Evolutionary conservation across 495 filamentous ascomycete genomes (phyloP).

Genomic region (Aspergillus indologenus): DNA sequence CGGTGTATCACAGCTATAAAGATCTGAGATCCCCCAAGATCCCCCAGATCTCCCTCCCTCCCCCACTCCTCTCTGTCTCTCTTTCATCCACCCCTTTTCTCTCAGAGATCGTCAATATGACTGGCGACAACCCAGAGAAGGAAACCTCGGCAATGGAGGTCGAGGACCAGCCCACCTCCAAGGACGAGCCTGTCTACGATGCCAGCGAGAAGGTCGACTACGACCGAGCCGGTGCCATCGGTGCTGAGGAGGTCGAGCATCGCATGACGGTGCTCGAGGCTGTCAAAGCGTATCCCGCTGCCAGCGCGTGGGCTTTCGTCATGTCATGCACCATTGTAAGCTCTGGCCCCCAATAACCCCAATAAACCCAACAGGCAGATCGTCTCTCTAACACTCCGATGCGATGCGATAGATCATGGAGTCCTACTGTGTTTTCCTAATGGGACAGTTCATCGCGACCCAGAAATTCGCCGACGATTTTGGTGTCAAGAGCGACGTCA

Average conservation of each 20-base stretch:
- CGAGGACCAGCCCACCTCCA: conserved; percentile 36
- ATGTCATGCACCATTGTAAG: conserved; percentile 46
- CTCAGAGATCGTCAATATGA: conserved; percentile 40
- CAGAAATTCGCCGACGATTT: conserved; percentile 34
- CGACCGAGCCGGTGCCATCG: conserved; percentile 41
- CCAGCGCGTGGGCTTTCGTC: conserved; percentile 45
- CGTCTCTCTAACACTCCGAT: conserved; percentile 25
- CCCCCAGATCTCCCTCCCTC: no score
- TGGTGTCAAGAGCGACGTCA: conserved; percentile 29
- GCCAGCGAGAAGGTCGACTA: conserved; percentile 43
- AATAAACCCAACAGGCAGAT: no score
- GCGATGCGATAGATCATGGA: conserved; percentile 44
- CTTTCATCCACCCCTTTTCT: conserved; percentile 26
- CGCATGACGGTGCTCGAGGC: conserved; percentile 29
- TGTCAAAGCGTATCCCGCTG: conserved; percentile 45
- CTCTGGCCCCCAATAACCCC: conserved; percentile 10
- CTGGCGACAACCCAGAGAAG: conserved; percentile 35
- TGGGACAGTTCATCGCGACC: conserved; percentile 45
- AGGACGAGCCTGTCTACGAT: conserved; percentile 37
- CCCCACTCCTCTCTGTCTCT: conserved; percentile 28
- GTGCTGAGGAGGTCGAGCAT: conserved; percentile 32
- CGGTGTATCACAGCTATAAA: conserved; percentile 30
- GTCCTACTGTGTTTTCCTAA: conserved; percentile 42
- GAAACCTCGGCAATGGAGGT: conserved; percentile 31
- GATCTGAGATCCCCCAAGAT: conserved; percentile 19